Percentiles rank a stretch among this genome's conserved stretches.
Conservation (phyloP, 345 rosid species). For the Gossypium australe region DNA sequence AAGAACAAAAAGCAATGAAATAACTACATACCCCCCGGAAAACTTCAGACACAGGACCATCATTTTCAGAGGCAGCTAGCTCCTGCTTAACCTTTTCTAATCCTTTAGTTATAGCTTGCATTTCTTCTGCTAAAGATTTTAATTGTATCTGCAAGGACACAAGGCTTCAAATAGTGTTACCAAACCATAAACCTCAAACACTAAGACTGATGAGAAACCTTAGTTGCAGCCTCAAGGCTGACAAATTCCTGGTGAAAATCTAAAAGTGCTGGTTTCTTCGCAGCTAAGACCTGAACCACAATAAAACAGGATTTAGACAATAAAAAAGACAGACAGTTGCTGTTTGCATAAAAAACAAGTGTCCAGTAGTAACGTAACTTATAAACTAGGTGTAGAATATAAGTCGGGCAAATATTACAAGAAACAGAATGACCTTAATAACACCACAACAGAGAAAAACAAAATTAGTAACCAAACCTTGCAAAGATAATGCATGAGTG, state of each 20-base stretch:
- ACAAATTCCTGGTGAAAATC: conserved; percentile 79
- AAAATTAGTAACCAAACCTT: conserved; percentile 45
- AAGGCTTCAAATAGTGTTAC: conserved; percentile 12
- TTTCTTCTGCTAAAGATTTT: conserved; percentile 95
- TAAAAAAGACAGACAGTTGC: not conserved
- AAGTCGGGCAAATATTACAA: conserved; percentile 2
- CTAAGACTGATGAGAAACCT: conserved; percentile 43
- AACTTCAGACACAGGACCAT: conserved; percentile 91
- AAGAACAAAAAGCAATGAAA: conserved; percentile 10
- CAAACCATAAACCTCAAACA: conserved; percentile 2
- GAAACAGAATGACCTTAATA: not conserved
- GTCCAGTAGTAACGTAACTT: not conserved
- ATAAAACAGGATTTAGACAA: conserved; percentile 12
- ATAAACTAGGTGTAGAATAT: not conserved
- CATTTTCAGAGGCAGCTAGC: conserved; percentile 75
- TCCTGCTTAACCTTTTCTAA: conserved; percentile 92
- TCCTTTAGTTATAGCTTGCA: conserved; percentile 97
- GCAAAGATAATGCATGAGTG: conserved; percentile 98
- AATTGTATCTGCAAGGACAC: conserved; percentile 71
- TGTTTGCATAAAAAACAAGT: not conserved
- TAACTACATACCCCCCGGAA: conserved; percentile 55
- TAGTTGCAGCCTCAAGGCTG: conserved; percentile 81
- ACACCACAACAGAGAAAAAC: not conserved
- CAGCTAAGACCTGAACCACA: conserved; percentile 62
- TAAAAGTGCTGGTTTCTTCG: conserved; percentile 64